Conservation (phyloP, 2,329 filamentous ascomycete genomes). For the Domatiomyces globalis region DNA sequence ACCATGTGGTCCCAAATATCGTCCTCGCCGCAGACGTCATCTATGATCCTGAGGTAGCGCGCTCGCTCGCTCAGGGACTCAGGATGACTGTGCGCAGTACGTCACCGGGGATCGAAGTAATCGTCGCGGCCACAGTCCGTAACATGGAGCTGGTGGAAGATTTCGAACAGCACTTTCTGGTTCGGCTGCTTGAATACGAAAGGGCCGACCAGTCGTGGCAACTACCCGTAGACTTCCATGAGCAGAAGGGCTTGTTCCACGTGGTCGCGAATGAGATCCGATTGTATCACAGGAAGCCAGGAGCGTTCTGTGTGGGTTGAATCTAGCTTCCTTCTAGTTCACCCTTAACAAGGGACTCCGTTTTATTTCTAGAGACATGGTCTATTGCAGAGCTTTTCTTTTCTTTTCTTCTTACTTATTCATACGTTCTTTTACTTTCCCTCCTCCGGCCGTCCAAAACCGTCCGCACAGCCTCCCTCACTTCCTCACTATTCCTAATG, state of each 20-base stretch:
- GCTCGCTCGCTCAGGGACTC: constrained; percentile 12
- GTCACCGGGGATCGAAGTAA: constrained; percentile 27
- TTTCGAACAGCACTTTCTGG: neutral
- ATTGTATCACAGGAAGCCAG: too few relatives aligned
- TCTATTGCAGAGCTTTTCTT: too few relatives aligned
- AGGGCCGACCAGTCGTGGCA: neutral
- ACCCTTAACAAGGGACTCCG: too few relatives aligned
- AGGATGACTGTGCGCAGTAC: constrained; percentile 4
- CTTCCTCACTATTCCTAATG: constrained; percentile 64
- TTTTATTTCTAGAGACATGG: too few relatives aligned
- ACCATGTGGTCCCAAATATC: constrained; percentile 1
- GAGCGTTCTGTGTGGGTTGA: too few relatives aligned
- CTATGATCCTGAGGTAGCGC: constrained; percentile 16
- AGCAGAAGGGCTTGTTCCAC: constrained; percentile 1
- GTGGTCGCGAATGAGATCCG: too few relatives aligned
- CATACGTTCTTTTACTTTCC: neutral
- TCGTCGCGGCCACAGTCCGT: constrained; percentile 48
- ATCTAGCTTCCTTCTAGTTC: too few relatives aligned
- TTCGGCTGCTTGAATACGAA: neutral
- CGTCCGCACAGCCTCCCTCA: constrained; percentile 60
- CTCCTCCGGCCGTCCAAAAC: constrained; percentile 25
- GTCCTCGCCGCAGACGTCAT: constrained; percentile 17
- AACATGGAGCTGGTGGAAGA: constrained; percentile 44
- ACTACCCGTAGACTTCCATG: neutral
- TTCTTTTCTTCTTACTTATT: too few relatives aligned